Evolutionary conservation across 352 stramenopile genomes (phyloP).

Genomic region (Blastocystis sp.): DNA sequence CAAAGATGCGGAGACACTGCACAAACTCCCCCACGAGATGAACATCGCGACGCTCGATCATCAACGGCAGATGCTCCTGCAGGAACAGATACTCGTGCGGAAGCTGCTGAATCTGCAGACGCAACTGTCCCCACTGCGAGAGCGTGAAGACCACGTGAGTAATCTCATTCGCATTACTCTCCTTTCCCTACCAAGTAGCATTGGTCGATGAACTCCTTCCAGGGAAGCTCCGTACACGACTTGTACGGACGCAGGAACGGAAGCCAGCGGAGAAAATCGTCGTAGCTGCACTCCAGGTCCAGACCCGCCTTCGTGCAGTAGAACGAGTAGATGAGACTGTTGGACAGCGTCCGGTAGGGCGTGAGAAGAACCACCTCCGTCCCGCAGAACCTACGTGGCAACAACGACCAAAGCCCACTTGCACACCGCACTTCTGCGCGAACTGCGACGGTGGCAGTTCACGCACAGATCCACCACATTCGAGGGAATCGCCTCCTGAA

Average conservation of each 20-base stretch:
- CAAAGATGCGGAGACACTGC: slow-evolving; percentile 57
- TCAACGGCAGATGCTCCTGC: slow-evolving; percentile 69
- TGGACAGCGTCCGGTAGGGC: slow-evolving; percentile 46
- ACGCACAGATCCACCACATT: slow-evolving; percentile 62
- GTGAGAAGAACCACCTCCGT: slow-evolving; percentile 60
- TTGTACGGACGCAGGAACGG: slow-evolving; percentile 73
- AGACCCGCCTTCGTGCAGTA: slow-evolving; percentile 52
- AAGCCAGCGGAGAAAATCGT: slow-evolving; percentile 68
- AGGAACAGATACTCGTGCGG: slow-evolving; percentile 79
- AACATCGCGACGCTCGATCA: slow-evolving; percentile 69
- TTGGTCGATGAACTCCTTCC: slow-evolving; percentile 70
- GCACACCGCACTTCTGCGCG: slow-evolving; percentile 67
- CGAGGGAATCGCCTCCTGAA: slow-evolving; percentile 60
- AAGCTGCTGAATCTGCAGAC: slow-evolving; percentile 68
- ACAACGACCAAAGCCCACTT: slow-evolving; percentile 66
- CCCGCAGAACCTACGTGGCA: slow-evolving; percentile 63
- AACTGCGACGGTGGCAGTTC: slow-evolving; percentile 61
- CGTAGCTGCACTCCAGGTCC: slow-evolving; percentile 51
- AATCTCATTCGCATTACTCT: slow-evolving; percentile 58
- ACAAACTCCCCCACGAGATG: slow-evolving; percentile 67
- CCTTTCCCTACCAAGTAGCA: slow-evolving; percentile 66
- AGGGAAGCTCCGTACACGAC: slow-evolving; percentile 65
- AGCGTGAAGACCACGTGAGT: slow-evolving; percentile 74
- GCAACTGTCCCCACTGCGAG: slow-evolving; percentile 69
- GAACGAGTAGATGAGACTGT: slow-evolving; percentile 56